phyloP scores from a whole-genome alignment of 1,139 yeast species.

The Hyphopichia wangnamkhiaoensis region DNA sequence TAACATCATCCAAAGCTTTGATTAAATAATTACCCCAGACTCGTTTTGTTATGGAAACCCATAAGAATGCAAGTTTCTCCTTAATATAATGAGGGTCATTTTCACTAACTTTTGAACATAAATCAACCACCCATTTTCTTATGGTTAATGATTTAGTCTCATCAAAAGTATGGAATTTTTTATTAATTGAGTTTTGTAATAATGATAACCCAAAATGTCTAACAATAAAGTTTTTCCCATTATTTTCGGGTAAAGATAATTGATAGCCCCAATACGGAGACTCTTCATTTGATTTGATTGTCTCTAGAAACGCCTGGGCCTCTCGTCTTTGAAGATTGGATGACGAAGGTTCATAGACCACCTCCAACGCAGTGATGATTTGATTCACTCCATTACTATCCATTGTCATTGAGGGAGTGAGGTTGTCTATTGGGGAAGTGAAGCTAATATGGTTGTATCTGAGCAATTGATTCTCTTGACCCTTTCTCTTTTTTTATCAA shows the following conservation, averaged over 20 bases:
- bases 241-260: constrained; percentile 64
- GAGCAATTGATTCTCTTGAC: no score
- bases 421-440: background rate
- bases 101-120: constrained; percentile 59
- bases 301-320: constrained; percentile 74
- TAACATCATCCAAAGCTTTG: constrained; percentile 17
- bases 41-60: constrained; percentile 94
- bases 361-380: constrained; percentile 73
- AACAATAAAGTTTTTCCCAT: constrained; percentile 65
- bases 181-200: constrained; percentile 68
- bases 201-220: constrained; percentile 89
- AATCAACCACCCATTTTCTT: constrained; percentile 81
- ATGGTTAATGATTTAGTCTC: constrained; percentile 68
- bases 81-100: constrained; percentile 85
- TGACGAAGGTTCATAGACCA: constrained; percentile 74
- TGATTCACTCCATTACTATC: constrained; percentile 66
- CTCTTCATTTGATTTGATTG: constrained; percentile 73
- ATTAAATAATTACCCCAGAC: constrained; percentile 74
- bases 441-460: background rate
- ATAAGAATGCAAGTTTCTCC: constrained; percentile 84
- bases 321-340: constrained; percentile 63
- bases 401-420: constrained; percentile 41
- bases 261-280: constrained; percentile 94
- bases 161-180: constrained; percentile 56
- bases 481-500: no score